Evolutionary conservation across 192 early-diverging fungal genomes (phyloP).

Genomic region (Paraglomus brasilianum): DNA sequence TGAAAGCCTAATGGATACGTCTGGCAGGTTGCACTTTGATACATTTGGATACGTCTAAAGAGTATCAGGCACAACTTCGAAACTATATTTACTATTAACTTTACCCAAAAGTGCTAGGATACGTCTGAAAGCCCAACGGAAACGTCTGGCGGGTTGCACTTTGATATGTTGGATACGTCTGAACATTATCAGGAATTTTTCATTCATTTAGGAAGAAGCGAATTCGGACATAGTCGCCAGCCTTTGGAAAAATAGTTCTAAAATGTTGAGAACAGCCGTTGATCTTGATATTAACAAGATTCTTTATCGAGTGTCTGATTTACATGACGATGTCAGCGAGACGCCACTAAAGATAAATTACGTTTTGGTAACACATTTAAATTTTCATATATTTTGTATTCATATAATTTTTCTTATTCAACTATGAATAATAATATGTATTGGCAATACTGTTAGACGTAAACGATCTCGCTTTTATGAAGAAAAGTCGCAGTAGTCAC

Average conservation of each 20-base stretch:
- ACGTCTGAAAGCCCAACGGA: slow-evolving; percentile 18
- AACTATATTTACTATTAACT: slow-evolving; percentile 7
- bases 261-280: slow-evolving; percentile 14
- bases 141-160: background rate
- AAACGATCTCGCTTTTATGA: too few species aligned
- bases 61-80: slow-evolving; percentile 11
- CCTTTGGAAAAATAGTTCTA: slow-evolving; percentile 1
- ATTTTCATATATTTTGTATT: background rate
- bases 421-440: slow-evolving; percentile 24
- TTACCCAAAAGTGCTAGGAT: slow-evolving; percentile 25
- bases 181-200: slow-evolving; percentile 11
- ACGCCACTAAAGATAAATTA: slow-evolving; percentile 15
- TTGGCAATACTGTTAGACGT: too few species aligned
- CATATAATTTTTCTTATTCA: background rate
- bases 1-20: slow-evolving; percentile 17
- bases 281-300: slow-evolving; percentile 12
- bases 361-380: slow-evolving; percentile 25
- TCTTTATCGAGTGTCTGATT: background rate
- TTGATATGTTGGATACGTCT: slow-evolving; percentile 14
- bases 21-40: background rate
- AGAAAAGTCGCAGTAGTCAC: too few species aligned
- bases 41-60: slow-evolving; percentile 19
- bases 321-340: slow-evolving; percentile 7
- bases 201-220: slow-evolving; percentile 23
- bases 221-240: background rate